Evolutionary conservation across 208 protist species (phyloP), one percentile per base, ranked within the genome.

Genomic region (Herpetomonas tarakana): DNA sequence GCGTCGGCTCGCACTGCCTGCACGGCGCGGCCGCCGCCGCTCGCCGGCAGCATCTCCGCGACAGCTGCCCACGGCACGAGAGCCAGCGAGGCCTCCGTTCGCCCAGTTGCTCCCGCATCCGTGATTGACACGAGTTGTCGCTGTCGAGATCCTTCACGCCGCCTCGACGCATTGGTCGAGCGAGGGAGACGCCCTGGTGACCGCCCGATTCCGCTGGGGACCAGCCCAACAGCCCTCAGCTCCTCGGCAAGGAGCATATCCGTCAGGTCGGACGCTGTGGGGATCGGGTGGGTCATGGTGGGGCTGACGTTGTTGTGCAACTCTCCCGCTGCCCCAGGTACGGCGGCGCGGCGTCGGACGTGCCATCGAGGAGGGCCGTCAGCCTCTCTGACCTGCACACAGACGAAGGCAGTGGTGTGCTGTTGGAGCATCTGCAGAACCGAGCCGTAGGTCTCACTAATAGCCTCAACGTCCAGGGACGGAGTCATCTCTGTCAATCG

Each of bases 401-500:
- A 82, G 18, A 53, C 44, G 51, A 93, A 90, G 39, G n/a, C 49
- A 22, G 65, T 46, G 21, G 86, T 81, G 56, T 74, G 80, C 0
- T 76, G 51, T 35, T 79, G 52, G 16, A 89, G 38, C 54, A 93
- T 86, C 2, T 31, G 25, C 38, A 58, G 71, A n/a, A 86, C 69
- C 16, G 86, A 93, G 19, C 77, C 78, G 62, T 57, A 84, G 18
- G 68, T 31, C 9, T 73, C 68, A 49, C 68, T 74, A 26, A 93
- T 54, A 6, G 68, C 58, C 70, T 93, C 83, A 46, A 76, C 39
- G 50, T 93, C 81, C 25, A 93, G 31, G 2, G 30, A 29, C 0
- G 57, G 75, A 2, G 83, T 74, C 27, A 93, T 39, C 18, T 79
- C 73, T 11, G 83, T 91, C 19, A 93, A 68, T 3, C 65, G 71